Evolutionary conservation across 768 basidiomycete genomes (phyloP).

Genomic region (Auriscalpium vulgare): DNA sequence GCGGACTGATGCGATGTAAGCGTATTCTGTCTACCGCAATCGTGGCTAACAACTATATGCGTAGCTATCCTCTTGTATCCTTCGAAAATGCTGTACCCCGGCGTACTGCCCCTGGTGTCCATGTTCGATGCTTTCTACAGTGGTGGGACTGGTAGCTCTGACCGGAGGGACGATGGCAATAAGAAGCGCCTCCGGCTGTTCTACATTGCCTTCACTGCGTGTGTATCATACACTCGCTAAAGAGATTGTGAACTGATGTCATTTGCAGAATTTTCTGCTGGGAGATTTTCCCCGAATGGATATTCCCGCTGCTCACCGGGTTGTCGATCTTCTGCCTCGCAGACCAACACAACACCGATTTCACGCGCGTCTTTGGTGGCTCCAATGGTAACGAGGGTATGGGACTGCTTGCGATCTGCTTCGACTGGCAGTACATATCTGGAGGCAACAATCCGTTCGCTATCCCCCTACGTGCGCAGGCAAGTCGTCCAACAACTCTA

Average conservation of each 20-base stretch:
- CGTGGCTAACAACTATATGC: background rate
- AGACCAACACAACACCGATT: conserved; percentile 14
- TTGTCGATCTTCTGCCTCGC: conserved; percentile 23
- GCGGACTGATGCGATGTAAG: conserved; percentile 42
- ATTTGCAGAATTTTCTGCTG: conserved; percentile 25
- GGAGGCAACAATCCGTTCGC: conserved; percentile 36
- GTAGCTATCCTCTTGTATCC: conserved; percentile 43
- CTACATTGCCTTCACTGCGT: conserved; percentile 36
- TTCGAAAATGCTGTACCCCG: conserved; percentile 45
- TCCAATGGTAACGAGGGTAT: conserved; percentile 20
- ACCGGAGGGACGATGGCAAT: conserved; percentile 11
- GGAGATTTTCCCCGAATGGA: conserved; percentile 14
- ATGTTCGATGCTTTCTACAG: conserved; percentile 41
- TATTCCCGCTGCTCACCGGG: conserved; percentile 19
- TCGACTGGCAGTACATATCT: conserved; percentile 23
- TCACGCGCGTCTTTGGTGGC: conserved; percentile 19
- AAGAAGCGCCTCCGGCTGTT: conserved; percentile 40
- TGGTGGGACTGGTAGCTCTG: conserved; percentile 24
- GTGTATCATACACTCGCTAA: conserved; percentile 1
- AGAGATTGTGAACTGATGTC: background rate
- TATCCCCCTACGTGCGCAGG: conserved; percentile 45
- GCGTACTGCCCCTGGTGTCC: conserved; percentile 36
- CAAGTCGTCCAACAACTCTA: background rate
- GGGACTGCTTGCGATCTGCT: conserved; percentile 19
- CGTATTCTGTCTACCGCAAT: background rate